Base-by-base conservation (phyloP, 371 early-diverging fungal genomes). In the Lichtheimia hyalospora region DNA sequence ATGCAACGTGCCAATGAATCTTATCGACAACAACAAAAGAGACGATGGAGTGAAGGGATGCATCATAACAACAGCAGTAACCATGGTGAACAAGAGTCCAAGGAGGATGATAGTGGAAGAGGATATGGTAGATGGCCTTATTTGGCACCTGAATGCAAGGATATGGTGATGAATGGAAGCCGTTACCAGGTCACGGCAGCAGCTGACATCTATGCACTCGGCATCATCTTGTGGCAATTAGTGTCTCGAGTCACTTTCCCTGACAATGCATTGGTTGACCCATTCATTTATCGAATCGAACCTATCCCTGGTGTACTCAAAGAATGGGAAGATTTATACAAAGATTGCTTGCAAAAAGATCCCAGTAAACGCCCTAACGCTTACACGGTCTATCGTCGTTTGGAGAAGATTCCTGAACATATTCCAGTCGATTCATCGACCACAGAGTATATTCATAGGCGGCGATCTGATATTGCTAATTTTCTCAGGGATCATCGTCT, bases 151-250 rank as follows among this genome's bases (percentile, higher is more conserved):
- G 79, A 79, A 51, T 18, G 15, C 24, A 27, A 52, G 7, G 52
- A 52, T 14, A 49, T 13, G 23, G 49, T 15, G 20, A 15, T 16
- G 20, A 15, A 44, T 16, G 46, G 46, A 44, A 44, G 49, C 13
- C 53, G 57, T 10, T 67, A 70, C 10, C 55, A 65, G 24, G 56
- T 70, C 4, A 66, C 70, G 15, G 68, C 67, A 20, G 60, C 60
- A 24, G 66, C 72, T 0, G 75, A 75, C 14, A 64, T 79, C 5
- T 79, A 71, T 48, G 64, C 74, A 0, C 56, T 79, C 13, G 79
- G 79, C 15, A 69, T 79, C 34, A 73, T 79, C 2, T 55, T 79
- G 0, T 79, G 79, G 79, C 79, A 79, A 54, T 60, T 79, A 5
- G 67, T 67, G 14, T 69, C 75, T 3, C 75, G 79, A 10, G 63